Evolutionary conservation across 768 basidiomycete species (phyloP), one percentile per base, ranked within the genome.

Genomic region (Phaeotremella skinneri): DNA sequence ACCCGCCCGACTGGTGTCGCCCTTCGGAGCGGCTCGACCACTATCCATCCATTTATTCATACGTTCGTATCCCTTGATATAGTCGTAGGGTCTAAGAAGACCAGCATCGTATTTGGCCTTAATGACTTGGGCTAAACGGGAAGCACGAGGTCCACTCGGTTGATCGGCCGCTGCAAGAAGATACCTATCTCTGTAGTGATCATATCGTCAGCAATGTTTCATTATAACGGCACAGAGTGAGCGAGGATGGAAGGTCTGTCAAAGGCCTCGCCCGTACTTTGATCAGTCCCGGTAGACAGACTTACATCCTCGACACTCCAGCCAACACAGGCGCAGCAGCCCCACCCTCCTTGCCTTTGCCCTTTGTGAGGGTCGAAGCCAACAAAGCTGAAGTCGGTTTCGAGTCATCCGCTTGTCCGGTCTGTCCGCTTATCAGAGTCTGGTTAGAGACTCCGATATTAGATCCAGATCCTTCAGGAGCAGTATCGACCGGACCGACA

Each of bases 41-140:
- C 52, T 51, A 26, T 92, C 91, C 90, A 97, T 94, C 92, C 92
- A 97, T 56, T 89, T 83, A 55, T 87, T 89, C 63, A 97, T 78
- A 59, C 93, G 81, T 14, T 90, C 88, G 68, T 97, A 98, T 0
- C 94, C 94, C 70, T 92, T 92, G 50, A 92, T 91, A 66, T 97
- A 96, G 77, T 97, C 93, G 70, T 94, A 96, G 2, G 94, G 94
- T 71, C 90, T 92, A 64, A 97, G 79, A 42, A 98, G 76, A 0
- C 93, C 94, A 2, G 94, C 94, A 72, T 98, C 93, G 77, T 96
- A 97, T 78, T 97, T 98, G 70, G 89, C 91, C 65, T 88, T 84
- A 66, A 97, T 98, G 64, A 97, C 94, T 58, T 89, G 83, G 65
- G 87, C 89, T 51, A 98, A 78, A 0, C 93, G 85, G 66, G 94